A percentile compares a stretch with the other conserved stretches of the same genome.
phyloP scores from a whole-genome alignment of 2,329 filamentous ascomycete genomes.

The Aspergillus jensenii region DNA sequence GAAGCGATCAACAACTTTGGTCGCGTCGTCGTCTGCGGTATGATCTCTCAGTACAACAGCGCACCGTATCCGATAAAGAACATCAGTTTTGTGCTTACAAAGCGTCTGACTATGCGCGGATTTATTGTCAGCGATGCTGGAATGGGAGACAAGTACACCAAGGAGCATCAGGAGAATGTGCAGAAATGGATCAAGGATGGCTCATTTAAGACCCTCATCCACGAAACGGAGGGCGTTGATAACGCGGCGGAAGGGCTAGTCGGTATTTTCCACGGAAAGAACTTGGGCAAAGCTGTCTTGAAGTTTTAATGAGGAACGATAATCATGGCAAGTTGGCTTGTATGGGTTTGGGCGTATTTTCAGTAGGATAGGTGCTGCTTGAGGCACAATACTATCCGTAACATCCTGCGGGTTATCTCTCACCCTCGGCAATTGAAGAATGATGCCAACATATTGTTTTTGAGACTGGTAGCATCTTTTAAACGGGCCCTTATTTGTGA shows the following conservation, averaged over 20 bases:
- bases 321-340: not conserved
- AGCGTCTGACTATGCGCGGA: conserved; percentile 67
- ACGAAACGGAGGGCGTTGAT: conserved; percentile 74
- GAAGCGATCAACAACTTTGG: conserved; percentile 64
- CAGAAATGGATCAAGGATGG: conserved; percentile 75
- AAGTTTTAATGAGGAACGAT: conserved; percentile 54
- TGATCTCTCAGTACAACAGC: conserved; percentile 79
- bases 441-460: not conserved
- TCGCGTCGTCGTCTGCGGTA: conserved; percentile 63
- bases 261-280: conserved; percentile 73
- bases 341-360: not conserved
- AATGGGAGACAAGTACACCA: conserved; percentile 65
- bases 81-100: conserved; percentile 63
- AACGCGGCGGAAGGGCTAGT: conserved; percentile 71
- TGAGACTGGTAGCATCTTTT: not conserved
- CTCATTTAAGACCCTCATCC: conserved; percentile 68
- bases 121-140: conserved; percentile 70
- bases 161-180: conserved; percentile 74
- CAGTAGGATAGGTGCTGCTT: not conserved
- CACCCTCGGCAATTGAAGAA: not conserved
- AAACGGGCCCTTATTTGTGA: not conserved
- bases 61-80: conserved; percentile 68
- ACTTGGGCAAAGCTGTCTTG: conserved; percentile 83
- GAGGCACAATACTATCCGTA: conserved; percentile 6
- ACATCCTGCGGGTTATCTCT: not conserved